Percentiles rank a stretch among this genome's conserved stretches.
phyloP scores from a whole-genome alignment of 164 flowering plant species.

The grape (Vitis vinifera) region ASM3070453v1 NC_081809.1:5710501-5711000 shows the following conservation, averaged over 20 bases:
- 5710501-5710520: constrained; percentile 40
- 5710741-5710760: constrained; percentile 20
- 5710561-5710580: constrained; percentile 43
- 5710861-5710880: constrained; percentile 56
- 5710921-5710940: constrained; percentile 39
- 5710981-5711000: constrained; percentile 34
- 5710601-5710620: constrained; percentile 59
- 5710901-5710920: constrained; percentile 58
- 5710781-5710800: constrained; percentile 53
- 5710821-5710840: constrained; percentile 54
- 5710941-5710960: constrained; percentile 29
- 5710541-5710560: constrained; percentile 61
- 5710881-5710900: constrained; percentile 59
- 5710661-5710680: constrained; percentile 55
- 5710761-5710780: constrained; percentile 52
- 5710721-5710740: constrained; percentile 47
- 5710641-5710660: constrained; percentile 50
- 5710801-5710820: constrained; percentile 51
- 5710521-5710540: constrained; percentile 65
- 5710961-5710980: constrained; percentile 43
- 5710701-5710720: constrained; percentile 37
- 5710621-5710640: constrained; percentile 60
- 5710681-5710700: constrained; percentile 42
- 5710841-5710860: constrained; percentile 47
- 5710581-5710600: constrained; percentile 38